Percentiles rank a stretch among this genome's conserved stretches.
Evolutionary conservation across 805 yeast genomes (phyloP).

Genomic region (Pichia nakasei): DNA sequence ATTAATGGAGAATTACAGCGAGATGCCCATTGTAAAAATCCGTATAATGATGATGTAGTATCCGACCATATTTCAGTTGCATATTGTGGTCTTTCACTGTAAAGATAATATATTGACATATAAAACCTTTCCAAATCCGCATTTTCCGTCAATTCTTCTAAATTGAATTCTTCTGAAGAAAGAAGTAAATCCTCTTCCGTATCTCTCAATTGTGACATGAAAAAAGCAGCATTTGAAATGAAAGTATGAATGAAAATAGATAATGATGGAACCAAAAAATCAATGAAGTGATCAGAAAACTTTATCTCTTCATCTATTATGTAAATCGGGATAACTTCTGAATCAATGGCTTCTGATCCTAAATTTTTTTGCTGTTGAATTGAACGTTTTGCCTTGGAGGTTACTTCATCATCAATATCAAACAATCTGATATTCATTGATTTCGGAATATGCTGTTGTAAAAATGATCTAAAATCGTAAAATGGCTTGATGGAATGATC

Average conservation of each 20-base stretch:
- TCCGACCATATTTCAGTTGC: conserved; percentile 63
- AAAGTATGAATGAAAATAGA: conserved; percentile 46
- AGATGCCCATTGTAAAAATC: conserved; percentile 85
- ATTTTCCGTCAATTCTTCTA: conserved; percentile 58
- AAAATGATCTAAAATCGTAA: conserved; percentile 56
- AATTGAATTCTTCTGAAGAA: conserved; percentile 43
- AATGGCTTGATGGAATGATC: conserved; percentile 24
- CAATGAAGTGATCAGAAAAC: conserved; percentile 22
- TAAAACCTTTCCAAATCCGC: conserved; percentile 88
- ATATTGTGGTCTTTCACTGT: conserved; percentile 49
- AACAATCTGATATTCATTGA: conserved; percentile 42
- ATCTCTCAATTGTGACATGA: conserved; percentile 59
- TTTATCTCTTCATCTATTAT: conserved; percentile 15
- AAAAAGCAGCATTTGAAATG: conserved; percentile 55
- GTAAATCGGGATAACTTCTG: conserved; percentile 21
- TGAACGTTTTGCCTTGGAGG: conserved; percentile 26
- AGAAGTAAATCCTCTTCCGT: conserved; percentile 65
- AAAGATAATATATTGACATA: conserved; percentile 61
- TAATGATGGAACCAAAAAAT: conserved; percentile 33
- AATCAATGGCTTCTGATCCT: conserved; percentile 24
- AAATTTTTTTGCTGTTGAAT: conserved; percentile 20
- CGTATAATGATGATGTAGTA: conserved; percentile 55
- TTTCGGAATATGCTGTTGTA: conserved; percentile 60
- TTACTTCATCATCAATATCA: conserved; percentile 39
- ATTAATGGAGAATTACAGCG: conserved; percentile 68